Conservation (phyloP, 1,139 yeast species). For the Meyerozyma athensensis region DNA sequence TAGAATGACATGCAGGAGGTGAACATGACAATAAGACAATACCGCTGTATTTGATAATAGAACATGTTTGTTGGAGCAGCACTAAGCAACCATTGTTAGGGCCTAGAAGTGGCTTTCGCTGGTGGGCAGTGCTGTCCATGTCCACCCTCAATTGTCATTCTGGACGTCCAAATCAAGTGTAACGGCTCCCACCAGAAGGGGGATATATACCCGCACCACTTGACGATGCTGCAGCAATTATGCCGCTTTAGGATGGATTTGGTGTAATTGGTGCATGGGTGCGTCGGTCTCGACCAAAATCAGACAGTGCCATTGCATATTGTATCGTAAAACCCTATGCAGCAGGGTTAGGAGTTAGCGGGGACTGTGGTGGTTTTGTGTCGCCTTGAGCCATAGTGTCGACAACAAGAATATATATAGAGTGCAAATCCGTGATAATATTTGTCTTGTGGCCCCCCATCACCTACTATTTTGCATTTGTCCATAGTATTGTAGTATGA, state of each 20-base stretch:
- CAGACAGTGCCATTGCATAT: no score
- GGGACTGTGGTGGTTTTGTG: conserved; percentile 4
- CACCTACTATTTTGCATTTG: neutral
- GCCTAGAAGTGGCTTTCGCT: no score
- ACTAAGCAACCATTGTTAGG: conserved; percentile 2
- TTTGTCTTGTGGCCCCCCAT: neutral
- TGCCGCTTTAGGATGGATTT: conserved; percentile 1
- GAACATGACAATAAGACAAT: neutral
- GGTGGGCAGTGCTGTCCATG: no score
- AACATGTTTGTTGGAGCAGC: neutral
- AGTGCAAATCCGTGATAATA: neutral
- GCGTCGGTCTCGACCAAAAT: neutral
- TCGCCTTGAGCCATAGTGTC: neutral
- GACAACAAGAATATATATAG: neutral
- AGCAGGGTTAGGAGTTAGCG: conserved; percentile 2
- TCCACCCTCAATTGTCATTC: no score
- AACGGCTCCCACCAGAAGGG: no score
- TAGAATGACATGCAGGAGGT: neutral
- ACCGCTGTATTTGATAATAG: conserved; percentile 1
- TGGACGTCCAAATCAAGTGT: no score
- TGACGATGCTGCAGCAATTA: conserved; percentile 1
- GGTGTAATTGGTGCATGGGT: neutral
- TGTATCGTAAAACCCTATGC: neutral
- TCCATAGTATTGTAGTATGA: neutral
- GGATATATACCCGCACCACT: neutral